Percentiles rank a stretch among this genome's conserved stretches.
phyloP scores from a whole-genome alignment of 768 basidiomycete genomes.

The Dioszegia hungarica region DNA sequence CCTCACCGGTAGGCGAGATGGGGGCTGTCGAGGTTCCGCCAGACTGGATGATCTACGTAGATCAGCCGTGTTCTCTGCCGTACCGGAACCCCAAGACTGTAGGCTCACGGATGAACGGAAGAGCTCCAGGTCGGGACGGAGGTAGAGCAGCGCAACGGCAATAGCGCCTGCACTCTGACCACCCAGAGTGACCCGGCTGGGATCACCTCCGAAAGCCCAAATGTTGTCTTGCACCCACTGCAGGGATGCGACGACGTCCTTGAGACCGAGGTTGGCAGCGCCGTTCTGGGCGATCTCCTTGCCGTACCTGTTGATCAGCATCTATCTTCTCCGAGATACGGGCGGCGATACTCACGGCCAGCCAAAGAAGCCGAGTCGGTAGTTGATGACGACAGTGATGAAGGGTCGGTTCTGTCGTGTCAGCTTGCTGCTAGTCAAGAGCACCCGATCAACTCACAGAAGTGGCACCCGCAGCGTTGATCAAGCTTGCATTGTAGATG shows the following conservation, averaged over 20 bases:
- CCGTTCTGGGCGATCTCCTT: slow-evolving; percentile 29
- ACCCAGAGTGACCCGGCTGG: slow-evolving; percentile 54
- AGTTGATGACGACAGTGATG: slow-evolving; percentile 56
- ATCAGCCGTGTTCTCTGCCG: too few species aligned
- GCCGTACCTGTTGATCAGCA: slow-evolving; percentile 23
- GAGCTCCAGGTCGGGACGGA: slow-evolving; percentile 21
- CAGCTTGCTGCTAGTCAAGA: background rate
- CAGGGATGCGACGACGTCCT: slow-evolving; percentile 60
- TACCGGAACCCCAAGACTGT: too few species aligned
- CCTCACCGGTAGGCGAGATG: slow-evolving; percentile 18
- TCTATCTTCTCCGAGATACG: background rate
- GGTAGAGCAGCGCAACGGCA: slow-evolving; percentile 52
- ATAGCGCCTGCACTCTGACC: slow-evolving; percentile 61
- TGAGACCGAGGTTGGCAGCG: slow-evolving; percentile 56
- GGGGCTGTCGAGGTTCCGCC: slow-evolving; percentile 28
- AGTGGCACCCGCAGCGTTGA: slow-evolving; percentile 25
- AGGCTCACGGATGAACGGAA: slow-evolving; percentile 18
- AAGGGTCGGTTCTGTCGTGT: slow-evolving; percentile 52
- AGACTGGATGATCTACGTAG: slow-evolving; percentile 32
- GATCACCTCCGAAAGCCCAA: slow-evolving; percentile 58
- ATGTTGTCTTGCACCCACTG: slow-evolving; percentile 65
- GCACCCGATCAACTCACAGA: slow-evolving; percentile 10
- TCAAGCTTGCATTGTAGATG: slow-evolving; percentile 47
- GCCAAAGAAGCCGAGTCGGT: slow-evolving; percentile 56
- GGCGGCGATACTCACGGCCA: slow-evolving; percentile 48